Percentiles rank a stretch among this genome's conserved stretches.
phyloP scores from a whole-genome alignment of 768 basidiomycete species.

The Termitomyces sp. region DNA sequence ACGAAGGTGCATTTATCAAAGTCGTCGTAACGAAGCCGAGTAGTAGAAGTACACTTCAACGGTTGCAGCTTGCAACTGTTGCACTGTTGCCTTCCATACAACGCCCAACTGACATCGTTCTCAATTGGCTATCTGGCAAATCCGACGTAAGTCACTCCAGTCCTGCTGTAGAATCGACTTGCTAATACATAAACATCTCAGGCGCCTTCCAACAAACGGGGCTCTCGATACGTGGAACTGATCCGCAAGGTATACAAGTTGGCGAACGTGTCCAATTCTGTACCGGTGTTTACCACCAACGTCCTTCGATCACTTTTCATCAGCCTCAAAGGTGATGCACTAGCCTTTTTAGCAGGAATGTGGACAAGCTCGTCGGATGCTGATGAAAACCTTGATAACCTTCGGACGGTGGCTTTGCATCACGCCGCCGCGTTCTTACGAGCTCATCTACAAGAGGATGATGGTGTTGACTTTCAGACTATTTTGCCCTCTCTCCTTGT shows the following conservation, averaged over 20 bases:
- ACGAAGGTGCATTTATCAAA: conserved; percentile 44
- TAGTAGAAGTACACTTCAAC: conserved; percentile 51
- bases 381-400: conserved; percentile 27
- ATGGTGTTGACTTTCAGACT: conserved; percentile 75
- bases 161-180: neutral
- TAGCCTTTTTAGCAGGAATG: conserved; percentile 79
- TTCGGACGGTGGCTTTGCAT: conserved; percentile 57
- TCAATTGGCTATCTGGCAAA: conserved; percentile 53
- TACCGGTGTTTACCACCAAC: conserved; percentile 48
- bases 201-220: conserved; percentile 20
- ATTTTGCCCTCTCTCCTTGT: conserved; percentile 71
- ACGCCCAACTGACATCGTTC: conserved; percentile 35
- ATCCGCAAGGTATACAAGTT: conserved; percentile 65
- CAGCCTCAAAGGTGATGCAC: conserved; percentile 63
- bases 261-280: conserved; percentile 53
- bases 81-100: conserved; percentile 48
- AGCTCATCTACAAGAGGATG: conserved; percentile 56
- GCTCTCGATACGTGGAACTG: conserved; percentile 53
- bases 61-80: conserved; percentile 59
- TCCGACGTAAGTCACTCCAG: conserved; percentile 31
- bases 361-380: conserved; percentile 42
- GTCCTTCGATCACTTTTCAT: conserved; percentile 67
- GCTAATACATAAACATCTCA: neutral
- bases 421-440: conserved; percentile 82
- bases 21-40: conserved; percentile 59